phyloP scores from a whole-genome alignment of 1,139 yeast genomes.

The Petasospora rhodanensis region DNA sequence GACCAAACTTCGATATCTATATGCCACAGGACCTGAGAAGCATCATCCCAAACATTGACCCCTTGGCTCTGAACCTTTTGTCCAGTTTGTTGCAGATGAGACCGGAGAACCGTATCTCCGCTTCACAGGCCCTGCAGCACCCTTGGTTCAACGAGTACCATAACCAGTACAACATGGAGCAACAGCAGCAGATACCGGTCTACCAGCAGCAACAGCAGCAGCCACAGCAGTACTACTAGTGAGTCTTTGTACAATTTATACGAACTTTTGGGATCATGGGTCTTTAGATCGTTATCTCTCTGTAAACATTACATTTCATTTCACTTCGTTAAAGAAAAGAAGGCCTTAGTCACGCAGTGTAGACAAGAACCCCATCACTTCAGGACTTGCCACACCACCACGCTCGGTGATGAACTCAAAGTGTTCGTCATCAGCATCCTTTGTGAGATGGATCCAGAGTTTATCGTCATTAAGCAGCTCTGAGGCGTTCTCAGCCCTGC shows the following conservation, averaged over 20 bases:
- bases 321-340: not conserved
- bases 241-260: too few species aligned
- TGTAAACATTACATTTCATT: not conserved
- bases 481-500: slow-evolving; percentile 4
- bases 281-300: too few species aligned
- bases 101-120: slow-evolving; percentile 88
- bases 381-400: slow-evolving; percentile 22
- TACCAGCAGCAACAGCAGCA: slow-evolving; percentile 9
- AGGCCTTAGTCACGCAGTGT: slow-evolving; percentile 1
- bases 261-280: too few species aligned
- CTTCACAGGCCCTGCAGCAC: slow-evolving; percentile 88
- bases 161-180: slow-evolving; percentile 9
- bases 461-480: slow-evolving; percentile 12
- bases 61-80: slow-evolving; percentile 74
- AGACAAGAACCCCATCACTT: slow-evolving; percentile 13
- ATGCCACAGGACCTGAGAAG: slow-evolving; percentile 81
- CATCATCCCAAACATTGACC: slow-evolving; percentile 74
- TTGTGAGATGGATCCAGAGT: slow-evolving; percentile 18
- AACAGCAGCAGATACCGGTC: not conserved
- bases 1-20: slow-evolving; percentile 70
- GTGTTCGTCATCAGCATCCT: slow-evolving; percentile 2
- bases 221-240: not conserved
- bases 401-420: slow-evolving; percentile 11
- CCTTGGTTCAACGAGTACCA: slow-evolving; percentile 89
- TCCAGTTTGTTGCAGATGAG: slow-evolving; percentile 79